phyloP scores from a whole-genome alignment of 2,329 filamentous ascomycete species.

The Ciborinia camelliae region DNA sequence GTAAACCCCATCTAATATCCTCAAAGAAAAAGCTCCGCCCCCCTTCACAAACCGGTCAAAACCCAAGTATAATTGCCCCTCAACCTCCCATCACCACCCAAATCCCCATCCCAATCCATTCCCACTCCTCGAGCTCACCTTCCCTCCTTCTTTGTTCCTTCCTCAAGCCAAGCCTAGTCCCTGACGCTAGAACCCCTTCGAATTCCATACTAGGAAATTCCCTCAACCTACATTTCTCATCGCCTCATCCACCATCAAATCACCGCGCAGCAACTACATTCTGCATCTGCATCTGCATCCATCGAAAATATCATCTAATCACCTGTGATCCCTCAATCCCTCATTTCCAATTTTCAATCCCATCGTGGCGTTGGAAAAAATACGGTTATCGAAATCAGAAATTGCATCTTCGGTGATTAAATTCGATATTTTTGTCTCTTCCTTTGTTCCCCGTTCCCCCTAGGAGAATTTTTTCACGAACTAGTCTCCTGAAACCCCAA shows the following conservation, averaged over 20 bases:
- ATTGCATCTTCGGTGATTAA: background rate
- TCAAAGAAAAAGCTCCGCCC: background rate
- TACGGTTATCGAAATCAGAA: background rate
- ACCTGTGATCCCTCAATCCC: background rate
- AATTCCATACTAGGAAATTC: background rate
- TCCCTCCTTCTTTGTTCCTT: background rate
- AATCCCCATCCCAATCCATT: too few relatives aligned
- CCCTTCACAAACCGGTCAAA: background rate
- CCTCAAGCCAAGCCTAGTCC: background rate
- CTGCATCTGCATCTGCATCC: background rate
- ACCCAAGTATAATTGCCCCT: background rate
- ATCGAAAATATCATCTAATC: background rate
- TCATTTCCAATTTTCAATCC: too few relatives aligned
- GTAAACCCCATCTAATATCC: background rate
- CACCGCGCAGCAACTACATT: background rate
- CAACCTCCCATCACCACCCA: background rate
- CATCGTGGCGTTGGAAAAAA: background rate
- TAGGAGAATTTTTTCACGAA: background rate
- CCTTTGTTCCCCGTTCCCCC: background rate
- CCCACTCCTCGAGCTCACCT: too few relatives aligned
- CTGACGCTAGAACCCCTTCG: background rate
- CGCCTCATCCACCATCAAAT: background rate
- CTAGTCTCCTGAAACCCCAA: background rate
- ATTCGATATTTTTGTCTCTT: too few relatives aligned
- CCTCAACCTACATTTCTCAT: background rate